Conservation (phyloP, 1,139 yeast species). For the Saccharomycopsis hybrid region DNA sequence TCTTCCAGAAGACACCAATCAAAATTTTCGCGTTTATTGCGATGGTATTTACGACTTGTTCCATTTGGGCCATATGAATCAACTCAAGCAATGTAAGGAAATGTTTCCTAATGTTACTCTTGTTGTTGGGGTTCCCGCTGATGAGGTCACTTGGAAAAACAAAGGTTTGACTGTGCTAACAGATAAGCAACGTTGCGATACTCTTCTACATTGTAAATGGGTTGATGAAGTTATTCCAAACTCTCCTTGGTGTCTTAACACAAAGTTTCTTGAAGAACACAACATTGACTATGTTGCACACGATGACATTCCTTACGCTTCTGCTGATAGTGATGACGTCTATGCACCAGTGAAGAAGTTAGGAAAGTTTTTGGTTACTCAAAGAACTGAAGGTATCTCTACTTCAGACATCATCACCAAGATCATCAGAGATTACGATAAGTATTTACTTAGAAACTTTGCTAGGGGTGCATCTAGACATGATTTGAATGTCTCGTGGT, state of each 20-base stretch:
- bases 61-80: slow-evolving; percentile 97
- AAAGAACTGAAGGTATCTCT: slow-evolving; percentile 92
- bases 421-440: slow-evolving; percentile 91
- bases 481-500: slow-evolving; percentile 94
- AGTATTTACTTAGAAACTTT: slow-evolving; percentile 91
- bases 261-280: slow-evolving; percentile 72
- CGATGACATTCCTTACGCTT: slow-evolving; percentile 92
- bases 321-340: slow-evolving; percentile 81
- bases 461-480: slow-evolving; percentile 97
- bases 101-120: slow-evolving; percentile 78
- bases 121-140: slow-evolving; percentile 90
- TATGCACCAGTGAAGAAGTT: slow-evolving; percentile 84
- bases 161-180: slow-evolving; percentile 90
- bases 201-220: slow-evolving; percentile 88
- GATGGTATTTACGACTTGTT: slow-evolving; percentile 97
- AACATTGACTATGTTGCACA: slow-evolving; percentile 94
- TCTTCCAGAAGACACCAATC: slow-evolving; percentile 59
- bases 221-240: slow-evolving; percentile 92
- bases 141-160: slow-evolving; percentile 80
- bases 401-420: slow-evolving; percentile 94
- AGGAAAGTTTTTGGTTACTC: slow-evolving; percentile 91
- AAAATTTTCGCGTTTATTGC: slow-evolving; percentile 87
- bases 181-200: slow-evolving; percentile 83
- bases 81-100: slow-evolving; percentile 92
- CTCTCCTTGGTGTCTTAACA: slow-evolving; percentile 94